Evolutionary conservation across 495 filamentous ascomycete species (phyloP).

Genomic region (Penicillium waksmanii): DNA sequence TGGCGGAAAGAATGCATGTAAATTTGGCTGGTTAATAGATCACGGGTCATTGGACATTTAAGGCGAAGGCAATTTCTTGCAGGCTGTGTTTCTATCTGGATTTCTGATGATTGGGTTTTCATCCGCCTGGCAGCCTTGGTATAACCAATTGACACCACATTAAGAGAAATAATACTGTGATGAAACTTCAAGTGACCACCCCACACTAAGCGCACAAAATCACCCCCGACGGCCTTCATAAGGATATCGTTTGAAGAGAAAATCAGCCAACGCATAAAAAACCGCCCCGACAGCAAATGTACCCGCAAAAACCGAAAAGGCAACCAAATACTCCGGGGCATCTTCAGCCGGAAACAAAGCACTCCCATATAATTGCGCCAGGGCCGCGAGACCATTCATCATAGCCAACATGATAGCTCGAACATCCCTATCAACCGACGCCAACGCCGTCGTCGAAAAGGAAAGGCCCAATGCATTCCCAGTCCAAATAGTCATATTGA

Average conservation of each 20-base stretch:
- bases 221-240: neutral
- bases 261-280: neutral
- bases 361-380: slow-evolving; percentile 17
- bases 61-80: slow-evolving; percentile 21
- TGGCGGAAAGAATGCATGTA: slow-evolving; percentile 23
- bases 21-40: slow-evolving; percentile 27
- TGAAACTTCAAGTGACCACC: neutral
- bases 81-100: slow-evolving; percentile 17
- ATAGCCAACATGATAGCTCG: slow-evolving; percentile 14
- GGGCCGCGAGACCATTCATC: slow-evolving; percentile 7
- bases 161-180: slow-evolving; percentile 5
- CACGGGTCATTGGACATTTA: slow-evolving; percentile 17
- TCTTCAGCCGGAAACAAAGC: slow-evolving; percentile 13
- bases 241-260: slow-evolving; percentile 16
- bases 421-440: slow-evolving; percentile 4
- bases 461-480: slow-evolving; percentile 10
- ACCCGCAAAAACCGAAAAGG: slow-evolving; percentile 9
- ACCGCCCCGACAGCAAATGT: neutral
- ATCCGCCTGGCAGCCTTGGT: slow-evolving; percentile 25
- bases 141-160: slow-evolving; percentile 25
- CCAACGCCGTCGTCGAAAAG: slow-evolving; percentile 10
- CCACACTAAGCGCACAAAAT: neutral
- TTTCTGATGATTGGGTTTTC: slow-evolving; percentile 30
- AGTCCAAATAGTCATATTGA: slow-evolving; percentile 14
- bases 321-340: slow-evolving; percentile 13